Conservation (phyloP, 2,329 filamentous ascomycete genomes). For the Lecanoromycetidae sp. region DNA sequence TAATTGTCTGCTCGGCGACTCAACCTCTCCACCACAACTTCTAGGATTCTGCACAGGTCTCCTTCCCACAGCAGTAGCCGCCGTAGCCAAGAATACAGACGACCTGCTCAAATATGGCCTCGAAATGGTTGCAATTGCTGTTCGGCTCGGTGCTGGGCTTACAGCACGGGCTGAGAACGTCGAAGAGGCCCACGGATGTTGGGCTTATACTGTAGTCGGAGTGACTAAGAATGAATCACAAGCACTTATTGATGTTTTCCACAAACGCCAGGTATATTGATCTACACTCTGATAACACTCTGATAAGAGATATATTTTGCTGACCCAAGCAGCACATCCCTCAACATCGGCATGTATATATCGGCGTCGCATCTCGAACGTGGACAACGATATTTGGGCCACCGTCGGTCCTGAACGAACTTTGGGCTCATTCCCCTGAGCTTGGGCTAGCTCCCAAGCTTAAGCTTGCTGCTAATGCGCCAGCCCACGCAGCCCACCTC, state of each 20-base stretch:
- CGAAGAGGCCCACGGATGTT: slow-evolving; percentile 2
- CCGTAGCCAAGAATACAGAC: neutral
- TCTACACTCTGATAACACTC: neutral
- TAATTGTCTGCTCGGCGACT: neutral
- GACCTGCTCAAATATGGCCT: slow-evolving; percentile 6
- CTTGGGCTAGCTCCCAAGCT: slow-evolving; percentile 6
- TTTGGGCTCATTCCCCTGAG: slow-evolving; percentile 1
- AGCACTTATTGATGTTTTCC: slow-evolving; percentile 2
- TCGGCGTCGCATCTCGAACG: slow-evolving; percentile 1
- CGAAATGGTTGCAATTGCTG: slow-evolving; percentile 8
- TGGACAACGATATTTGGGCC: slow-evolving; percentile 10
- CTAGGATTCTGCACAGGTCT: slow-evolving; percentile 14
- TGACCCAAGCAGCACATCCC: slow-evolving; percentile 1
- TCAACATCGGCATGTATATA: neutral
- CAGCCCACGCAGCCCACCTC: slow-evolving; percentile 5
- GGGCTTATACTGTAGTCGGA: slow-evolving; percentile 11
- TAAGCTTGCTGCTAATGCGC: neutral
- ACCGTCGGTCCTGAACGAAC: slow-evolving; percentile 1
- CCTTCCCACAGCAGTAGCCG: slow-evolving; percentile 11
- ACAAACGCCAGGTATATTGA: slow-evolving; percentile 5
- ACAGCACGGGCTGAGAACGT: neutral
- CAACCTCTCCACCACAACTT: neutral
- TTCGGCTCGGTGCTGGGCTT: slow-evolving; percentile 3
- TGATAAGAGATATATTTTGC: neutral
- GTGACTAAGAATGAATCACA: neutral